Evolutionary conservation across 495 filamentous ascomycete genomes (phyloP).

Genomic region (Neurospora sp.): DNA sequence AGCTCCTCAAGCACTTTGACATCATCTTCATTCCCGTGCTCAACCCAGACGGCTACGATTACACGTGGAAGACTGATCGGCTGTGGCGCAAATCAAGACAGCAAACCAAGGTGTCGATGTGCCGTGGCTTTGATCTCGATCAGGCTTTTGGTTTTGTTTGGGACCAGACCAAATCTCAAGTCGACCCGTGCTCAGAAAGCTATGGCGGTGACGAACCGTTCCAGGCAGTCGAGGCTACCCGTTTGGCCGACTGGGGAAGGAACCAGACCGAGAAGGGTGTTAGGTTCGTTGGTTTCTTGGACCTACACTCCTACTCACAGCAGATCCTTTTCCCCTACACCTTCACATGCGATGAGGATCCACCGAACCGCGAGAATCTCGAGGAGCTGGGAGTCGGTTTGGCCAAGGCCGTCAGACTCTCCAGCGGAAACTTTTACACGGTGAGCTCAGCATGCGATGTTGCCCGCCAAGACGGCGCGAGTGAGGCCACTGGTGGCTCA

Average conservation of each 20-base stretch:
- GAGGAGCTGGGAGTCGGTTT: constrained; percentile 82
- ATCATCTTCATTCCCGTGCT: constrained; percentile 79
- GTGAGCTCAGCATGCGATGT: constrained; percentile 81
- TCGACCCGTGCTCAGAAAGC: constrained; percentile 85
- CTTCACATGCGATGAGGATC: constrained; percentile 64
- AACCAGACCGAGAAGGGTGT: constrained; percentile 69
- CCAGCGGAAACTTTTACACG: constrained; percentile 64
- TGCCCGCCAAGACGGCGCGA: constrained; percentile 20
- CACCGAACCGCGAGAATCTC: constrained; percentile 82
- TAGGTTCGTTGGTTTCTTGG: constrained; percentile 71
- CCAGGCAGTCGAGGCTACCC: constrained; percentile 66
- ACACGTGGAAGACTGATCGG: constrained; percentile 84
- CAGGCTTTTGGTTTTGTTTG: constrained; percentile 78
- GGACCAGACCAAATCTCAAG: constrained; percentile 54
- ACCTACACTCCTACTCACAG: constrained; percentile 93
- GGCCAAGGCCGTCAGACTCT: constrained; percentile 77
- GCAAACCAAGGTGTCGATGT: constrained; percentile 69
- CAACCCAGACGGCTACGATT: constrained; percentile 91
- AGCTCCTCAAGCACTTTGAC: constrained; percentile 70
- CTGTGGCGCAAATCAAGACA: constrained; percentile 96
- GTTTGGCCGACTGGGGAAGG: constrained; percentile 71
- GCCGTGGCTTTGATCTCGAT: constrained; percentile 82
- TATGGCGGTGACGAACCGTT: constrained; percentile 80
- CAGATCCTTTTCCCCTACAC: constrained; percentile 90
- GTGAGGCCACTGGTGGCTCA: constrained; percentile 53